Evolutionary conservation across 371 early-diverging fungal species (phyloP), one percentile per base, ranked within the genome.

Genomic region (Mortierella sp.): DNA sequence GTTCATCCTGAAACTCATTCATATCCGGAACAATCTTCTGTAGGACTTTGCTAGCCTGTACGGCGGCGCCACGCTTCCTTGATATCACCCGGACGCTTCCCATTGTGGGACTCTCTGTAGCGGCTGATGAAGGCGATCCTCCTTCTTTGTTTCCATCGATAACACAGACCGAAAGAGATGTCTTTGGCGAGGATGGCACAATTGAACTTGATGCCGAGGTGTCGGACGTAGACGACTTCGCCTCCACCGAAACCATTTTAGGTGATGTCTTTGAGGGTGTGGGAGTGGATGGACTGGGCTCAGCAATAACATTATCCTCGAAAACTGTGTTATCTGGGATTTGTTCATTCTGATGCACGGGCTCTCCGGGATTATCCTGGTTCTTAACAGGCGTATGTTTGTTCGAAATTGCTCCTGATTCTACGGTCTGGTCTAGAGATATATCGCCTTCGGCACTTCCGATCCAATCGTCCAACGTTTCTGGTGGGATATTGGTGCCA

Each of bases 11-110:
- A 32, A 74, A 80, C 10, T 62, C 64, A 55, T 80, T 80, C 80
- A 80, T 80, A 49, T 80, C 80, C 0, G 80, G 71, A 23, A 74
- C 80, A 64, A 70, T 74, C 65, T 75, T 70, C 29, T 67, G 66
- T 51, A 80, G 55, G 1, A 70, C 75, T 31, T 70, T 74, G 31
- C 64, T 70, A 12, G 80, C 80, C 19, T 74, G 71, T 28, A 80
- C n/a, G 4, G 80, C 80, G 10, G 80, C 80, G 15, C 80, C 80
- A 8, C 80, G 61, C 54, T 40, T 62, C 43, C 62, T 56, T 31
- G 76, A 64, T 6, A 64, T 35, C 7, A 69, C 56, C n/a, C 73
- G 79, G 4, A 69, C 54, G 53, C 63, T 56, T 19, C 73, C 63
- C 2, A 47, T n/a, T 4, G 29, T 43, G 2, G 45, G 63, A 26